Base-by-base conservation (phyloP, 768 basidiomycete genomes). In the Tephrocybe sp. region DNA sequence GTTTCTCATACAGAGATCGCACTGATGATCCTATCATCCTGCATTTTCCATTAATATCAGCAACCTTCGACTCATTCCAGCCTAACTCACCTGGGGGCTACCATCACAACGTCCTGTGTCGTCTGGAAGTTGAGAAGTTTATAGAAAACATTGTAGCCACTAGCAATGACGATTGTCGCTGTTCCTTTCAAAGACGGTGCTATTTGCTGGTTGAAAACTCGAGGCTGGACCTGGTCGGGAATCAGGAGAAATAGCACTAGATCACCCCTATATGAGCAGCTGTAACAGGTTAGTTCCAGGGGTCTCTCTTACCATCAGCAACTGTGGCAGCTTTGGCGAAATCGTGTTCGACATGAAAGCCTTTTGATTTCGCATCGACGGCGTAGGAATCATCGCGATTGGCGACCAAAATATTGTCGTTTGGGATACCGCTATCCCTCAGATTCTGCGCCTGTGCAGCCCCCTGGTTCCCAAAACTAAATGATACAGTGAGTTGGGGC, bases 21-120 rank as follows among this genome's bases (percentile, higher is more conserved):
- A 84, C 82, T 8, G 82, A 83, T 25, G 79, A 82, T 8, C 82
- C 82, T 49, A 84, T 84, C 82, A 84, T 84, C 33, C 82, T 83
- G 52, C 13, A 33, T 23, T 18, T 41, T 23, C 37, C n/a, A n/a
- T n/a, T n/a, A n/a, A n/a, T n/a, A 42, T 47, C 41, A 51, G 47
- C 19, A 13, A 27, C 7, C 18, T 18, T 40, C 6, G 11, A 19
- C 16, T 25, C 15, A 9, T 11, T 29, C 8, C 8, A 13, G 22
- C 41, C 25, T 11, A 22, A 54, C 52, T 22, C 50, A 79, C 82
- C 82, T 73, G 11, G 82, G 82, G 15, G 82, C 82, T 42, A 84
- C 82, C 82, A 84, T 84, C 21, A 83, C 76, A 22, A 83, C 79
- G 58, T 82, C 74, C 56, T 83, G 81, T 16, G 68, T 63, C 1